A percentile compares a stretch with the other conserved stretches of the same genome.
Evolutionary conservation across 176 grass and related monocot genomes (phyloP).

Genomic region (Carex littledalei): DNA sequence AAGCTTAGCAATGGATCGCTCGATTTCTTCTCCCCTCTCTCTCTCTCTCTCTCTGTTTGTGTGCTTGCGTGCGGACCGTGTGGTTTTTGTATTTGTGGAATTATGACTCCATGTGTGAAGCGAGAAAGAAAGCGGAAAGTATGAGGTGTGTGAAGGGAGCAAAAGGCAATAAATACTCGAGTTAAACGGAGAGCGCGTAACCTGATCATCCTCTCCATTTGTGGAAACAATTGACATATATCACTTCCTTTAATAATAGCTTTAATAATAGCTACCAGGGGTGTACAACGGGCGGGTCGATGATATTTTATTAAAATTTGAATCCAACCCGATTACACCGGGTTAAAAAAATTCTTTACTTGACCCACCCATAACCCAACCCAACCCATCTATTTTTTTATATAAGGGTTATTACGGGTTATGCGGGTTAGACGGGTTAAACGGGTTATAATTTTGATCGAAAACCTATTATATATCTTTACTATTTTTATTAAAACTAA

Average conservation of each 20-base stretch:
- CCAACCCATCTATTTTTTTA: no score
- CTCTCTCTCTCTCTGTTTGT: neutral
- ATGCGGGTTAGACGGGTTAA: no score
- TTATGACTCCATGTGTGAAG: constrained; percentile 11
- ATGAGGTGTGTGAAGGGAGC: neutral
- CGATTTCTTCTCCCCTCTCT: neutral
- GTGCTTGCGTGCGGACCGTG: neutral
- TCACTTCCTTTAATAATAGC: neutral
- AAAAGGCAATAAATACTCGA: neutral
- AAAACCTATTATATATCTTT: no score
- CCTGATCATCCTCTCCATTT: constrained; percentile 8
- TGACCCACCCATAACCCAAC: no score
- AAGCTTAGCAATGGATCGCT: neutral
- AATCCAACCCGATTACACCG: no score
- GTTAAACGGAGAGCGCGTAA: neutral
- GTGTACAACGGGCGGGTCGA: no score
- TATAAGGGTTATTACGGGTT: no score
- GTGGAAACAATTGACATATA: neutral
- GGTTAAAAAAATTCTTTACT: no score
- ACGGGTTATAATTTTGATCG: no score
- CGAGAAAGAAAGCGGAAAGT: constrained; percentile 12
- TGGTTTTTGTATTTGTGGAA: neutral
- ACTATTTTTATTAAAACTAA: no score
- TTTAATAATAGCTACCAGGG: no score
- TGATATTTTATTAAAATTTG: no score